phyloP scores from a whole-genome alignment of 2,329 filamentous ascomycete genomes.

The Pseudomassariella vexata region DNA sequence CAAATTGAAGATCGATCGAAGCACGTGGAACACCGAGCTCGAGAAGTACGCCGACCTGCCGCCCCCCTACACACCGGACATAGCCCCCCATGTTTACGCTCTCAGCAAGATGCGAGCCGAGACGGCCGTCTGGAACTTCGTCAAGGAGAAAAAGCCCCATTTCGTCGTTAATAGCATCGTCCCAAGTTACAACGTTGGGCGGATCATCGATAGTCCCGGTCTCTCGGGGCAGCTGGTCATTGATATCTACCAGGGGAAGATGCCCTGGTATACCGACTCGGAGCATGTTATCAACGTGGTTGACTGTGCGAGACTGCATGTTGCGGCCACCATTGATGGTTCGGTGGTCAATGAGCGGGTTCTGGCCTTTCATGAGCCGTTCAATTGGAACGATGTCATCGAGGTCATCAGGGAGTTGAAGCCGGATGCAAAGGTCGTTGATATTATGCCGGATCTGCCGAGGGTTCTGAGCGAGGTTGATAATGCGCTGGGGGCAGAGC shows the following conservation, averaged over 20 bases:
- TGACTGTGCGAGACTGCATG: constrained; percentile 4
- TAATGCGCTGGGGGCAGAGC: not conserved
- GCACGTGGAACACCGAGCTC: constrained; percentile 26
- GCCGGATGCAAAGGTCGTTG: not conserved
- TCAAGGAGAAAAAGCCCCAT: constrained; percentile 16
- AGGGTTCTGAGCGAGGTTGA: not conserved
- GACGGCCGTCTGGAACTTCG: constrained; percentile 22
- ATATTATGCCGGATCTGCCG: not conserved
- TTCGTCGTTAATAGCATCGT: constrained; percentile 16
- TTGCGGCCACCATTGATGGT: constrained; percentile 2
- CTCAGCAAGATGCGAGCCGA: constrained; percentile 26
- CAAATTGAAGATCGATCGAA: constrained; percentile 10
- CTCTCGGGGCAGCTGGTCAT: constrained; percentile 1
- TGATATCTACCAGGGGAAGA: not conserved
- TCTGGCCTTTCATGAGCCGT: constrained; percentile 1
- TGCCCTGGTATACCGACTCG: not conserved
- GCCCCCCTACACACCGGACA: constrained; percentile 14
- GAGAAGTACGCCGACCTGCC: constrained; percentile 22
- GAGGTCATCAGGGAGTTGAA: not conserved
- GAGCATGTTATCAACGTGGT: constrained; percentile 2
- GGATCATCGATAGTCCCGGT: not conserved
- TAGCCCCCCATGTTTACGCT: constrained; percentile 16
- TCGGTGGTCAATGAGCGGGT: constrained; percentile 1
- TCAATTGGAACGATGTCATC: constrained; percentile 4
- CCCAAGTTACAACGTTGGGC: constrained; percentile 1